Evolutionary conservation across 208 protist species (phyloP).

Genomic region (Crithidia acanthocephali): DNA sequence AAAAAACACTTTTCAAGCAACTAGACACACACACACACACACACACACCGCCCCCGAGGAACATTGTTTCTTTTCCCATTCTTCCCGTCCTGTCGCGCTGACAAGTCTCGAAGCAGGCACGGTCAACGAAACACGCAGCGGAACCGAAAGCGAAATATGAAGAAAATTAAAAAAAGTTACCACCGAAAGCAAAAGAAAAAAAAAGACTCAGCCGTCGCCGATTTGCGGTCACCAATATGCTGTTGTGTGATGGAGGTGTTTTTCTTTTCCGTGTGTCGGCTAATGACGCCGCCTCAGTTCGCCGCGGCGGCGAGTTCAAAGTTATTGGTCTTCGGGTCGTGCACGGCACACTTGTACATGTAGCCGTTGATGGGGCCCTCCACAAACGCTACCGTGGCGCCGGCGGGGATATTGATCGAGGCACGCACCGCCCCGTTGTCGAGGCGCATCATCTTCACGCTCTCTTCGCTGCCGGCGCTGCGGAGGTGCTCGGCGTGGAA

Average conservation of each 20-base stretch:
- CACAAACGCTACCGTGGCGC: constrained; percentile 37
- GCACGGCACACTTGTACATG: constrained; percentile 49
- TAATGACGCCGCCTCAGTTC: background rate
- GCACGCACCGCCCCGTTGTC: constrained; percentile 23
- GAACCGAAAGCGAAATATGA: too few species aligned
- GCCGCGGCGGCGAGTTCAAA: constrained; percentile 27
- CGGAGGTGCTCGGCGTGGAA: constrained; percentile 37
- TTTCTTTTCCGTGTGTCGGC: background rate
- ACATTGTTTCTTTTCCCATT: too few species aligned
- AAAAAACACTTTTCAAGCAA: background rate
- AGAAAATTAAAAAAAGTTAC: too few species aligned
- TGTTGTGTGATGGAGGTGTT: too few species aligned
- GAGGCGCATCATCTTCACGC: constrained; percentile 8
- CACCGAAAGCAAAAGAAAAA: too few species aligned
- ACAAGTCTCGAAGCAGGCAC: too few species aligned
- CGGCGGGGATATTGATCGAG: constrained; percentile 23
- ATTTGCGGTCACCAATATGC: too few species aligned
- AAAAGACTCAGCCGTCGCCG: too few species aligned
- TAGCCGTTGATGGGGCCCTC: constrained; percentile 42
- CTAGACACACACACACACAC: background rate
- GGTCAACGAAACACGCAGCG: too few species aligned
- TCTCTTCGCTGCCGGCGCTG: constrained; percentile 9
- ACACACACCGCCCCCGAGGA: constrained; percentile 6
- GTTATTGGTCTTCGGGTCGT: constrained; percentile 23
- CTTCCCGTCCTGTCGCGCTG: too few species aligned